These are phyloP conservation scores for Neurospora sp. DNA, from an alignment of 495 filamentous ascomycete genomes.

Conservation along the genomic window DNA sequence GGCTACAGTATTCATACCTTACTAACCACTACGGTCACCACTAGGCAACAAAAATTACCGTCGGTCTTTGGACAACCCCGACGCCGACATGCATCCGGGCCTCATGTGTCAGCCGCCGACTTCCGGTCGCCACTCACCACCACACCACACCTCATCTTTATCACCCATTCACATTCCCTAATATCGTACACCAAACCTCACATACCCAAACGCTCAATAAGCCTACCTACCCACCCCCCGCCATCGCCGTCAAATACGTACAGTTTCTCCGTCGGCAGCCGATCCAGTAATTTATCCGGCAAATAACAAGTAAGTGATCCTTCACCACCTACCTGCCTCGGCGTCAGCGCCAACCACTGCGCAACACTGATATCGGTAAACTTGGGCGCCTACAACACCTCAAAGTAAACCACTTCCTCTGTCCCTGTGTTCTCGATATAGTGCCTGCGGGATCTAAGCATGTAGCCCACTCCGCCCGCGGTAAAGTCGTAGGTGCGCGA, in stretches of 20 bases:
- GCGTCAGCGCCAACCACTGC: constrained; percentile 57
- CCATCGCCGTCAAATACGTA: too few relatives aligned
- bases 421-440: too few relatives aligned
- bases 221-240: constrained; percentile 9
- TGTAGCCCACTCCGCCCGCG: too few relatives aligned
- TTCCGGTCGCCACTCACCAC: neutral
- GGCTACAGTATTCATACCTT: too few relatives aligned
- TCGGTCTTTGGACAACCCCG: neutral
- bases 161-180: neutral
- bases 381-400: too few relatives aligned
- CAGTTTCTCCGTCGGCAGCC: constrained; percentile 27
- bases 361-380: constrained; percentile 24
- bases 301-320: constrained; percentile 46
- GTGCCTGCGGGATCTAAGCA: too few relatives aligned
- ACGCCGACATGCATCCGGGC: neutral
- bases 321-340: constrained; percentile 55
- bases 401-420: constrained; percentile 23
- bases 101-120: neutral
- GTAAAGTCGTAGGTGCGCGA: too few relatives aligned
- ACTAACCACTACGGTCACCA: too few relatives aligned
- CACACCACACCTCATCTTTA: neutral
- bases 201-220: constrained; percentile 9
- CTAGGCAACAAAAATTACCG: too few relatives aligned
- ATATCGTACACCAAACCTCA: neutral
- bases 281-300: constrained; percentile 41